These are phyloP conservation scores for Gigaspora rosea DNA, from an alignment of 192 early-diverging fungal genomes.

Conservation along the genomic window DNA sequence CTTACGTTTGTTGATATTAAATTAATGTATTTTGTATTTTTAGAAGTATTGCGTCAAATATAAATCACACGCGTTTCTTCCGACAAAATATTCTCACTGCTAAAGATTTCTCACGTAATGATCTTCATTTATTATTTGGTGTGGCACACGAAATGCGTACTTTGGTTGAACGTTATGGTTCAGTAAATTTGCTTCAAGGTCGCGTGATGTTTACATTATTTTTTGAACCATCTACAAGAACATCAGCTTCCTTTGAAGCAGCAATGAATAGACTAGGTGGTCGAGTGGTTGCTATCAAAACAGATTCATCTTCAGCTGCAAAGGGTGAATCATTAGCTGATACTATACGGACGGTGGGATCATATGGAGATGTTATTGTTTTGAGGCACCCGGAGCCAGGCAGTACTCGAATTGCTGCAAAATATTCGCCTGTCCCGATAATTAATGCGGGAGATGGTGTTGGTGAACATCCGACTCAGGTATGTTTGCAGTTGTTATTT, in stretches of 20 bases:
- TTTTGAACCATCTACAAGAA: slow-evolving; percentile 96
- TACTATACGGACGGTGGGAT: slow-evolving; percentile 90
- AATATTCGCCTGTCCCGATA: slow-evolving; percentile 86
- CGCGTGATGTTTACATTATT: slow-evolving; percentile 95
- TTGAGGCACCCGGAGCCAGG: slow-evolving; percentile 93
- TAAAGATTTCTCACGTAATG: slow-evolving; percentile 89
- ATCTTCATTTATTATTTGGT: slow-evolving; percentile 93
- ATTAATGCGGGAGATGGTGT: slow-evolving; percentile 97
- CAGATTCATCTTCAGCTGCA: slow-evolving; percentile 82
- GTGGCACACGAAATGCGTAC: slow-evolving; percentile 97
- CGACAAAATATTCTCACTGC: slow-evolving; percentile 91
- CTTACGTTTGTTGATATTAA: background rate
- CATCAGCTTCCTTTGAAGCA: slow-evolving; percentile 89
- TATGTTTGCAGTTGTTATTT: background rate
- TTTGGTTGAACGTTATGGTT: slow-evolving; percentile 87
- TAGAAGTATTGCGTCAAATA: slow-evolving; percentile 49
- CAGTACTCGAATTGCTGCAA: slow-evolving; percentile 79
- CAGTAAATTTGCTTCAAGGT: slow-evolving; percentile 81
- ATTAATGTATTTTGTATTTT: background rate
- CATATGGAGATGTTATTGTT: slow-evolving; percentile 91
- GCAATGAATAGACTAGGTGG: slow-evolving; percentile 95
- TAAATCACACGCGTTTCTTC: slow-evolving; percentile 82
- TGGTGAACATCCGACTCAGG: slow-evolving; percentile 97
- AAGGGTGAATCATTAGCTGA: slow-evolving; percentile 97
- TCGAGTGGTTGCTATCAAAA: slow-evolving; percentile 81